Base-by-base conservation (phyloP, 371 early-diverging fungal species). In the Lichtheimia corymbifera region DNA sequence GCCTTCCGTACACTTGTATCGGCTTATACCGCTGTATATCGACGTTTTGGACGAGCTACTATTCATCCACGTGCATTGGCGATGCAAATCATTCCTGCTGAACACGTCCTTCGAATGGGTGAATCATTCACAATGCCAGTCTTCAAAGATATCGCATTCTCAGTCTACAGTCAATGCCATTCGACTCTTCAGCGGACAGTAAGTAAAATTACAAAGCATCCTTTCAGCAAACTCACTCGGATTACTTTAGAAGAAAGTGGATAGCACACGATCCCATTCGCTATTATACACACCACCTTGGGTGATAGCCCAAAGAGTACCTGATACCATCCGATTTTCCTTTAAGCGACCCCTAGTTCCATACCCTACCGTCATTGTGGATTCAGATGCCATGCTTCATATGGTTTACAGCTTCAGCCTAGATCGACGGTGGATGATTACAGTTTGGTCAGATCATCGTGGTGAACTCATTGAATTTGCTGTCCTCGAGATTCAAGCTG, bases 111-210 rank as follows among this genome's bases (percentile, higher is more conserved):
- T 18, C 64, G 74, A 30, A 65, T 75, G 2, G 65, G 74, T 27
- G 5, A 47, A 7, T 80, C 82, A 1, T 78, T 73, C 50, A 66
- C 76, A 11, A 83, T 81, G 42, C 77, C 76, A 58, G 83, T 84
- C 2, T 64, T 85, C n/a, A 80, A 80, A 51, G 83, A 84, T 14
- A 80, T 88, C 53, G 88, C 85, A 1, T 88, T 88, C 53, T 73
- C 85, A 13, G 81, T 86, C n/a, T 86, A 86, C 50, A 74, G 74
- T 24, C 81, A 80, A 61, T 85, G 85, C 61, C 74, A 70, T 41
- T 35, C 42, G 18, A 17, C 50, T 0, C 27, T 27, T 25, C 5
- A 25, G 15, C 50, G 59, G 40, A 7, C n/a, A 22, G 47, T 47
- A 47, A 47, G 47, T 47, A 5, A 22, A 1, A 17, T 9, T 0